phyloP scores from a whole-genome alignment of 2,329 filamentous ascomycete genomes.

The Colletotrichum camelliae region DNA sequence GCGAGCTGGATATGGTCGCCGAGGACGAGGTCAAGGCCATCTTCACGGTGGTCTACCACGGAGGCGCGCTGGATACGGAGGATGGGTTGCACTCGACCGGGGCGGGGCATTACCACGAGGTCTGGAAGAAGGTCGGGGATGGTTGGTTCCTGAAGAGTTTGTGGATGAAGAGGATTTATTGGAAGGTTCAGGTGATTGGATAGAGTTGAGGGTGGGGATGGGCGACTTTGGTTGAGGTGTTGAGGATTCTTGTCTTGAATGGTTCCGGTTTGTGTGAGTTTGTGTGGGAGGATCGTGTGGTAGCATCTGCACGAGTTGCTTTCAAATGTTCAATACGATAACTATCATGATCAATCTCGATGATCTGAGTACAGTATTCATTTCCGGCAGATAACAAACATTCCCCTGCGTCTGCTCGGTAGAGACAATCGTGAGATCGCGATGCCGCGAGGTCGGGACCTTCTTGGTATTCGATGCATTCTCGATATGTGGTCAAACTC shows the following conservation, averaged over 20 bases:
- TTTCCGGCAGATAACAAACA: background rate
- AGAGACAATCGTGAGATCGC: background rate
- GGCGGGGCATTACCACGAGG: slow-evolving; percentile 21
- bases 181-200: background rate
- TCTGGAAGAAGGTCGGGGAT: slow-evolving; percentile 1
- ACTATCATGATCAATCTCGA: background rate
- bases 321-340: background rate
- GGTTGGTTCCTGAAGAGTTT: slow-evolving; percentile 17
- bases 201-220: background rate
- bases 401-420: background rate
- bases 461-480: background rate
- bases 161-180: slow-evolving; percentile 15
- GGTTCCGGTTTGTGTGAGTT: background rate
- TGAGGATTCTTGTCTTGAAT: background rate
- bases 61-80: background rate
- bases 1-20: slow-evolving; percentile 4
- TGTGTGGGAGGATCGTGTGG: background rate
- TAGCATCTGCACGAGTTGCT: background rate
- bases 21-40: slow-evolving; percentile 21
- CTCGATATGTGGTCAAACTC: background rate
- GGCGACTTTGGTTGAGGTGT: background rate
- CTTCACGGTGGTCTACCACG: slow-evolving; percentile 1
- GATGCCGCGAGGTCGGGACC: background rate
- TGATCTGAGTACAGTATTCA: background rate
- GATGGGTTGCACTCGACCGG: background rate